These are phyloP conservation scores for Entophlyctis luteolus DNA, from an alignment of 192 early-diverging fungal genomes.

Conservation along the genomic window DNA sequence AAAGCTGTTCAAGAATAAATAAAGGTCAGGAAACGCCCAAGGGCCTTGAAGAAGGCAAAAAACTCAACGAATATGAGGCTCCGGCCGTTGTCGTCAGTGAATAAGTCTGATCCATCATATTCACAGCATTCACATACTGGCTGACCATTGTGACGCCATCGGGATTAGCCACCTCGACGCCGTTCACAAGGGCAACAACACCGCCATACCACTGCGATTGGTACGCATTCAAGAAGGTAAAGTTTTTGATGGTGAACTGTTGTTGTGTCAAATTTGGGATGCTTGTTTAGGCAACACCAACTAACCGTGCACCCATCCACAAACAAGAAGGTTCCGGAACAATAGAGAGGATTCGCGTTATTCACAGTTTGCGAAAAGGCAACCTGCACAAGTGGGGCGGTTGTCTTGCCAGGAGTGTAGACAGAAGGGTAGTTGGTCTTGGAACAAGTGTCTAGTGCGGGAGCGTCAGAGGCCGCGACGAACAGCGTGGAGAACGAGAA, in stretches of 20 bases:
- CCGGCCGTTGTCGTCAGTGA: background rate
- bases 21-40: background rate
- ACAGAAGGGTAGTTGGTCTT: constrained; percentile 7
- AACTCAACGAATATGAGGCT: constrained; percentile 14
- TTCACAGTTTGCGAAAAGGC: constrained; percentile 1
- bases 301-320: constrained; percentile 29
- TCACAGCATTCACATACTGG: background rate
- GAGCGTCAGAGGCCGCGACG: constrained; percentile 7
- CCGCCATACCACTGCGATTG: constrained; percentile 26
- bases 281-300: no score
- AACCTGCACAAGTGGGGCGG: constrained; percentile 10
- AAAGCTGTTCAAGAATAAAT: constrained; percentile 7
- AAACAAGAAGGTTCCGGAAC: constrained; percentile 22
- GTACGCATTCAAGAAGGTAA: constrained; percentile 29
- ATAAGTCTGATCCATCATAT: constrained; percentile 9
- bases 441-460: constrained; percentile 3
- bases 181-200: constrained; percentile 15
- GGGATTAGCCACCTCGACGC: constrained; percentile 8
- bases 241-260: constrained; percentile 32
- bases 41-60: background rate
- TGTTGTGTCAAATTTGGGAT: no score
- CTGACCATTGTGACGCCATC: constrained; percentile 16
- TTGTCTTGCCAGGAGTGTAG: constrained; percentile 2
- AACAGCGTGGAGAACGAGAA: no score
- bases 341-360: constrained; percentile 8